Evolutionary conservation across 768 basidiomycete species (phyloP).

Genomic region (Suillus paluster): DNA sequence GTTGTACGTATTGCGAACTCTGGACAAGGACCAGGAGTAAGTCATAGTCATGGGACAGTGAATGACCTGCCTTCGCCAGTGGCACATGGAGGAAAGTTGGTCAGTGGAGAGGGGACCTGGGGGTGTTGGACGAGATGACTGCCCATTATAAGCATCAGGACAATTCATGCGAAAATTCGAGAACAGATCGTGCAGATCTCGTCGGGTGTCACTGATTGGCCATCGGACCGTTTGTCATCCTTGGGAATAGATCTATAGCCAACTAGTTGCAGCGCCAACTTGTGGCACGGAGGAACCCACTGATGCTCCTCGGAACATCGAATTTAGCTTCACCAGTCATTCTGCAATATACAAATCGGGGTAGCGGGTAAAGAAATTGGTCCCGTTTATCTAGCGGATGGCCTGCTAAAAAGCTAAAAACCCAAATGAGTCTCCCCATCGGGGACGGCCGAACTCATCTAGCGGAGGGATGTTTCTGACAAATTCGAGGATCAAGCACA

Average conservation of each 20-base stretch:
- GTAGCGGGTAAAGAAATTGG: constrained; percentile 16
- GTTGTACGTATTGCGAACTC: constrained; percentile 67
- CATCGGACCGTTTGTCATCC: constrained; percentile 24
- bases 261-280: constrained; percentile 24
- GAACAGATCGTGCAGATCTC: constrained; percentile 30
- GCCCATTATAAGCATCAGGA: constrained; percentile 30
- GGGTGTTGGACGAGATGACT: constrained; percentile 4
- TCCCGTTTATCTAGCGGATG: constrained; percentile 23
- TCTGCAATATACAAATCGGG: constrained; percentile 27
- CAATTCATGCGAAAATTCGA: constrained; percentile 20
- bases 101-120: constrained; percentile 24
- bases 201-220: constrained; percentile 26
- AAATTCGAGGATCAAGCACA: constrained; percentile 26
- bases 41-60: constrained; percentile 20
- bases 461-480: constrained; percentile 18
- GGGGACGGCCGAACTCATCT: constrained; percentile 24
- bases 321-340: constrained; percentile 29
- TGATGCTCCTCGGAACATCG: constrained; percentile 36
- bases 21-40: constrained; percentile 31
- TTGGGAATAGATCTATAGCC: constrained; percentile 25
- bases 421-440: constrained; percentile 35
- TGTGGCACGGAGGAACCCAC: constrained; percentile 30
- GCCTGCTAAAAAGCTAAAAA: constrained; percentile 39
- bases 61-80: constrained; percentile 64
- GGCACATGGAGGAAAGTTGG: constrained; percentile 57